Percentiles rank a stretch among this genome's conserved stretches.
phyloP scores from a whole-genome alignment of 305 asterid genomes.

The Solanum hybrid region DNA sequence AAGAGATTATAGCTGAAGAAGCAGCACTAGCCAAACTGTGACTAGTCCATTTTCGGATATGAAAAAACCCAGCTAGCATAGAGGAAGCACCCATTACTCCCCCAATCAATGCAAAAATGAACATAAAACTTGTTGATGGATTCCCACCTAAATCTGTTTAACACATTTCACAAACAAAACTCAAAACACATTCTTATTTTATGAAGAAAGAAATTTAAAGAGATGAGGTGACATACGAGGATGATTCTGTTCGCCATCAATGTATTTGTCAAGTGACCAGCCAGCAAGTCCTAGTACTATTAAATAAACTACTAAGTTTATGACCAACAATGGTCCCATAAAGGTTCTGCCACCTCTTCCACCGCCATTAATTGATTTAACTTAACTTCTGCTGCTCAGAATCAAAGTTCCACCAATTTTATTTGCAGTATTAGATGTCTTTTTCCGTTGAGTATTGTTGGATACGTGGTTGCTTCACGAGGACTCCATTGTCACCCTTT shows the following conservation, averaged over 20 bases:
- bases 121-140: constrained; percentile 49
- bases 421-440: not conserved
- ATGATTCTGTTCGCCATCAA: constrained; percentile 73
- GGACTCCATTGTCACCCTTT: not conserved
- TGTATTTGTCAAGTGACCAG: constrained; percentile 75
- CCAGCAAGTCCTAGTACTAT: constrained; percentile 52
- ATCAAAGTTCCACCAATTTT: not conserved
- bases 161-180: not conserved
- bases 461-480: constrained; percentile 29
- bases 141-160: constrained; percentile 77
- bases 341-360: constrained; percentile 47
- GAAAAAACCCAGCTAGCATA: constrained; percentile 36
- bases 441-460: not conserved
- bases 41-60: constrained; percentile 42
- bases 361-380: constrained; percentile 16
- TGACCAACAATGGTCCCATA: constrained; percentile 53
- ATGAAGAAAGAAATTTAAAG: not conserved
- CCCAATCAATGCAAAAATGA: constrained; percentile 47
- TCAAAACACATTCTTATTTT: not conserved
- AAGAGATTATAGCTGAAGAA: constrained; percentile 40
- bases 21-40: constrained; percentile 47
- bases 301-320: constrained; percentile 49
- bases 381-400: not conserved
- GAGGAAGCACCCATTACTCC: constrained; percentile 59
- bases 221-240: constrained; percentile 28